Evolutionary conservation across 495 filamentous ascomycete genomes (phyloP).

Genomic region (Neurospora hispaniola): DNA sequence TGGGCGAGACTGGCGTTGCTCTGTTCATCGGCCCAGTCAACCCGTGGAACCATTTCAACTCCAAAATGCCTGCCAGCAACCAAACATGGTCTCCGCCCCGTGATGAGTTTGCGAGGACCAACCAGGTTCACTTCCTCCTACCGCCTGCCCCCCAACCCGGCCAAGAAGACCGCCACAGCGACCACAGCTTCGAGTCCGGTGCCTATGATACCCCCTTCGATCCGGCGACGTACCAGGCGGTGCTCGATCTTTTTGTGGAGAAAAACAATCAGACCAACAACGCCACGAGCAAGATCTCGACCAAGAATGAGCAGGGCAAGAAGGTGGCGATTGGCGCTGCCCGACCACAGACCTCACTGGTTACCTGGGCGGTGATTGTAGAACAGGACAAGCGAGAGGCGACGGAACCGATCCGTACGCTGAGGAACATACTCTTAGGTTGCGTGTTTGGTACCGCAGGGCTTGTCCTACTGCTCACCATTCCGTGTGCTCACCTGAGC

Average conservation of each 20-base stretch:
- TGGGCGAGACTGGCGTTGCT: slow-evolving; percentile 55
- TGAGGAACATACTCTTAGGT: slow-evolving; percentile 66
- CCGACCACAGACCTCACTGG: slow-evolving; percentile 49
- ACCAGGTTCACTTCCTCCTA: slow-evolving; percentile 35
- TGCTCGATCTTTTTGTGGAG: slow-evolving; percentile 40
- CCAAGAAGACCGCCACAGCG: slow-evolving; percentile 36
- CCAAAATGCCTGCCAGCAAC: slow-evolving; percentile 24
- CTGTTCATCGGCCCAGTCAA: slow-evolving; percentile 57
- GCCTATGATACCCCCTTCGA: slow-evolving; percentile 42
- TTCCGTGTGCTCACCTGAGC: slow-evolving; percentile 68
- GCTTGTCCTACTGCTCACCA: slow-evolving; percentile 51
- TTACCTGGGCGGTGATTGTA: slow-evolving; percentile 71
- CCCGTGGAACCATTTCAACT: slow-evolving; percentile 52
- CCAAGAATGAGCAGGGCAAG: slow-evolving; percentile 55
- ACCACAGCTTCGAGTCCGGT: slow-evolving; percentile 29
- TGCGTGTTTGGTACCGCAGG: slow-evolving; percentile 79
- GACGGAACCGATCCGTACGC: slow-evolving; percentile 57
- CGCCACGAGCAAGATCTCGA: slow-evolving; percentile 52
- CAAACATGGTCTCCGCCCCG: slow-evolving; percentile 19
- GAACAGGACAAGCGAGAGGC: slow-evolving; percentile 68
- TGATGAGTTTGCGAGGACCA: slow-evolving; percentile 25
- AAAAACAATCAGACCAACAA: slow-evolving; percentile 41
- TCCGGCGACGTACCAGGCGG: slow-evolving; percentile 45
- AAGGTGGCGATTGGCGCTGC: slow-evolving; percentile 64
- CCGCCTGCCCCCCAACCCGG: slow-evolving; percentile 27